These are phyloP conservation scores for Quercus ilex DNA, from an alignment of 306 rosid genomes.

Conservation along the genomic window DNA sequence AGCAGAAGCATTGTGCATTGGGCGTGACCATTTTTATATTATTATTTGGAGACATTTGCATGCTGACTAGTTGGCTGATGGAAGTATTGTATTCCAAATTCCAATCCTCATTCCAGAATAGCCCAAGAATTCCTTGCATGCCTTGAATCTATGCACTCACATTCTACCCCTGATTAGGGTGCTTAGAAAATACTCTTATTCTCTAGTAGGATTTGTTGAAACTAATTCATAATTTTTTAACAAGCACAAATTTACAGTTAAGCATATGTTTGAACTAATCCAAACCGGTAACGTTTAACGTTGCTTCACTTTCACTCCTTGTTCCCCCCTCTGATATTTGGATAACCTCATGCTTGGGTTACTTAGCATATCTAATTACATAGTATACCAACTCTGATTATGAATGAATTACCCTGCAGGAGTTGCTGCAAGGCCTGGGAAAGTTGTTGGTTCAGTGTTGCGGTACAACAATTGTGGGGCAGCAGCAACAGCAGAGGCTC, in stretches of 20 bases:
- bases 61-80: not conserved
- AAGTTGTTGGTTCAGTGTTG: conserved; percentile 78
- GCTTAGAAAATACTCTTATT: not conserved
- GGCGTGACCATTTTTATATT: not conserved
- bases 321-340: not conserved
- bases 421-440: conserved; percentile 90
- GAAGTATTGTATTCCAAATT: not conserved
- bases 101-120: not conserved
- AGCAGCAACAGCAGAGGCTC: conserved; percentile 60
- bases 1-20: too few species aligned
- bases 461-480: conserved; percentile 76
- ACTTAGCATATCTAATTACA: not conserved
- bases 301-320: not conserved
- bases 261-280: not conserved
- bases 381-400: not conserved
- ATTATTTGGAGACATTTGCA: not conserved
- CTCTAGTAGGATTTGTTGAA: not conserved
- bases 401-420: conserved; percentile 33
- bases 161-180: not conserved
- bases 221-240: not conserved
- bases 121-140: not conserved
- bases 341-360: not conserved
- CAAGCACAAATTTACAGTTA: not conserved
- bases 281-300: not conserved
- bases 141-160: not conserved